phyloP scores from a whole-genome alignment of 192 early-diverging fungal genomes.

The Entomortierella lignicola region DNA sequence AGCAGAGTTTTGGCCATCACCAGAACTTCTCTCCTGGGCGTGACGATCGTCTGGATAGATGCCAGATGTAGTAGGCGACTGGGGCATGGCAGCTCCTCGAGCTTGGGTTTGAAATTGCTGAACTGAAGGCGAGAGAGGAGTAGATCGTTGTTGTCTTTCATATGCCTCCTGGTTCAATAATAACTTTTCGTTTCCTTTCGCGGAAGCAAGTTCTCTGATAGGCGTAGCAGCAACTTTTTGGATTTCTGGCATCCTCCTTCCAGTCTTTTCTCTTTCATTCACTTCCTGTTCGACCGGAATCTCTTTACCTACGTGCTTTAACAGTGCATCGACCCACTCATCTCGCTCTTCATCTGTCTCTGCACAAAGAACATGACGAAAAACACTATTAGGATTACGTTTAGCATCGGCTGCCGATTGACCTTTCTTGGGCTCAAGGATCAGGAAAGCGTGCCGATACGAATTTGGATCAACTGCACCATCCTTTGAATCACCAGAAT shows the following conservation, averaged over 20 bases:
- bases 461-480: constrained; percentile 61
- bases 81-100: constrained; percentile 22
- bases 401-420: constrained; percentile 44
- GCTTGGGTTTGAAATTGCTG: constrained; percentile 20
- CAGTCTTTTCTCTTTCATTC: constrained; percentile 21
- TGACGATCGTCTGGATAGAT: constrained; percentile 21
- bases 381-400: constrained; percentile 46
- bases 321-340: constrained; percentile 86
- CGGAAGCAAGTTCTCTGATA: constrained; percentile 43
- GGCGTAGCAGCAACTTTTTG: constrained; percentile 49
- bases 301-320: constrained; percentile 55
- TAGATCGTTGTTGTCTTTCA: constrained; percentile 42
- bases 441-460: constrained; percentile 87
- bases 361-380: constrained; percentile 87
- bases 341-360: constrained; percentile 91
- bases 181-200: constrained; percentile 42
- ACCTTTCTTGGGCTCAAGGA: constrained; percentile 85
- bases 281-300: constrained; percentile 15
- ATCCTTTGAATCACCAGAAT: constrained; percentile 33
- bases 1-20: constrained; percentile 24
- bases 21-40: constrained; percentile 24
- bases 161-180: constrained; percentile 47
- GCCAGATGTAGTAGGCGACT: constrained; percentile 27
- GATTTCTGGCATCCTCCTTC: constrained; percentile 38
- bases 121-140: constrained; percentile 17